Conservation (phyloP, 1,284 basidiomycete genomes). For the Puccinia coronata region DNA sequence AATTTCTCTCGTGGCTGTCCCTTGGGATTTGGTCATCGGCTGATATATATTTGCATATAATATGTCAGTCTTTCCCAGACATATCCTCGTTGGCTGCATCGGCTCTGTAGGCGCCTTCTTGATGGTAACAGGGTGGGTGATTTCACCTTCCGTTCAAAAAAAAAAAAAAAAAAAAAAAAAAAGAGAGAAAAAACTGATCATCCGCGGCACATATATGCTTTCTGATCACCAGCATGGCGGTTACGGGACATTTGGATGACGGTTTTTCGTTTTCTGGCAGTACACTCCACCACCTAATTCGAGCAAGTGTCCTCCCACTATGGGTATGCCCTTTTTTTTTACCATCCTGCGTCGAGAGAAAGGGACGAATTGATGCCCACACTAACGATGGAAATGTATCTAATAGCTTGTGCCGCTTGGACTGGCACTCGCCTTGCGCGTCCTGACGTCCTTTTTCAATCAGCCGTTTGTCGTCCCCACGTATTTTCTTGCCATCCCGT, state of each 20-base stretch:
- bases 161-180: too few relatives aligned
- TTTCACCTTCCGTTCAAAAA: background rate
- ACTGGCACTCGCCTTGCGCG: slow-evolving; percentile 74
- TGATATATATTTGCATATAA: too few relatives aligned
- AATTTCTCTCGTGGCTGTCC: background rate
- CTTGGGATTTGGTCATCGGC: background rate
- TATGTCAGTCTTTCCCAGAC: slow-evolving; percentile 75
- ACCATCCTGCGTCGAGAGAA: background rate
- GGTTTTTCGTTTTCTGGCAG: slow-evolving; percentile 70
- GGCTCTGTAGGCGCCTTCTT: slow-evolving; percentile 94
- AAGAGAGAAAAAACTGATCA: background rate
- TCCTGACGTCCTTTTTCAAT: slow-evolving; percentile 77
- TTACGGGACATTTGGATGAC: slow-evolving; percentile 79
- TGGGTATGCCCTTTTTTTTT: slow-evolving; percentile 24
- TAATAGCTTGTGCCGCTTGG: slow-evolving; percentile 66
- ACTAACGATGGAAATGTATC: background rate
- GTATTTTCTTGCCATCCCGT: slow-evolving; percentile 80
- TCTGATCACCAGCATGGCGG: slow-evolving; percentile 63
- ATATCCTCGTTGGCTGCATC: slow-evolving; percentile 93
- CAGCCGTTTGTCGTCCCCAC: slow-evolving; percentile 90
- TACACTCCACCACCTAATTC: slow-evolving; percentile 64
- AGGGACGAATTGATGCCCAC: background rate
- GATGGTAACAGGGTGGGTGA: slow-evolving; percentile 73
- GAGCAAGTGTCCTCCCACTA: slow-evolving; percentile 49
- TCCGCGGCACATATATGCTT: background rate